Evolutionary conservation across 2,329 filamentous ascomycete species (phyloP).

Genomic region (Ophiognomonia clavigignenti-juglandacearum): DNA sequence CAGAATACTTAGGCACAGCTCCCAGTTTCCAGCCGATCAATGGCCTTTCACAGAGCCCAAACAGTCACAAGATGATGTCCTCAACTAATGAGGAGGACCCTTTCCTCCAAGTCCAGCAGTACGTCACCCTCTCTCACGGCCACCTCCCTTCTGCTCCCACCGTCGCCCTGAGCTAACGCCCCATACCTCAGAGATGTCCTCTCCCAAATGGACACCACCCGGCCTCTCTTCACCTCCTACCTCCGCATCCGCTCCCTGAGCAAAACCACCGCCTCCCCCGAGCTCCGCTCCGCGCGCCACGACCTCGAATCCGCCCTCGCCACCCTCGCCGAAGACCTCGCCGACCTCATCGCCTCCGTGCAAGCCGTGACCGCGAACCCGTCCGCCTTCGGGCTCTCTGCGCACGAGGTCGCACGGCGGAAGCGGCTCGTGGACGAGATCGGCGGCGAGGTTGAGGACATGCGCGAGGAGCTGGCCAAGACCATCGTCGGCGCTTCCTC

Average conservation of each 20-base stretch:
- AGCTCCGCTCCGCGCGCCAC: slow-evolving; percentile 72
- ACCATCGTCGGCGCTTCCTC: slow-evolving; percentile 38
- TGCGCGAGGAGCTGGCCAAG: slow-evolving; percentile 75
- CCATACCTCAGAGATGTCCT: slow-evolving; percentile 74
- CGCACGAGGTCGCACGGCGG: slow-evolving; percentile 75
- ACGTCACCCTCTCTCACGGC: slow-evolving; percentile 16
- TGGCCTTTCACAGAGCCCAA: slow-evolving; percentile 4
- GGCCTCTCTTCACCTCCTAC: slow-evolving; percentile 89
- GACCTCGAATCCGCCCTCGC: slow-evolving; percentile 64
- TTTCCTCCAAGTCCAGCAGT: slow-evolving; percentile 70
- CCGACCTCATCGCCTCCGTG: slow-evolving; percentile 83
- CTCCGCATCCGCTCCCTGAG: slow-evolving; percentile 88
- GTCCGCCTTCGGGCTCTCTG: slow-evolving; percentile 77
- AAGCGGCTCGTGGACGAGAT: slow-evolving; percentile 82
- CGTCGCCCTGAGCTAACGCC: neutral
- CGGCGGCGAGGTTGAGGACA: slow-evolving; percentile 81
- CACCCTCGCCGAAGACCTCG: slow-evolving; percentile 74
- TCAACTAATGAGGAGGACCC: slow-evolving; percentile 64
- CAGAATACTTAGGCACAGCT: neutral
- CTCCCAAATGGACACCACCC: slow-evolving; percentile 70
- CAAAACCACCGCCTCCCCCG: slow-evolving; percentile 67
- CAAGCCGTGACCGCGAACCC: slow-evolving; percentile 84
- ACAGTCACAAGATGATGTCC: slow-evolving; percentile 54
- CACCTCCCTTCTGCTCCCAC: slow-evolving; percentile 1
- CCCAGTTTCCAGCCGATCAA: slow-evolving; percentile 6